Base-by-base conservation (phyloP, 2,329 filamentous ascomycete genomes). In the Fusarium euwallaceae region DNA sequence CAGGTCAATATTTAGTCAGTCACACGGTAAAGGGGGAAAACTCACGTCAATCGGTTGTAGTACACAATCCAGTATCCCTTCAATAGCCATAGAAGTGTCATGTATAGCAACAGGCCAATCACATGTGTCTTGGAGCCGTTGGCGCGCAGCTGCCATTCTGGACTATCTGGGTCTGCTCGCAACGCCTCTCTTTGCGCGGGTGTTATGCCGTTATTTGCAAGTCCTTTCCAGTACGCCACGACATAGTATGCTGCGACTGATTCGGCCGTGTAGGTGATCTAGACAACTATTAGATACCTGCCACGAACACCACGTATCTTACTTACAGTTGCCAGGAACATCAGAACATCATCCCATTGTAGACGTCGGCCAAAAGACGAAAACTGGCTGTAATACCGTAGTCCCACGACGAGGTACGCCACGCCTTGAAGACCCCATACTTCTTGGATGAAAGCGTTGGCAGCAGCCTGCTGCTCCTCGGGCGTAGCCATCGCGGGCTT, bases 311-410 rank as follows among this genome's bases (percentile, higher is more conserved):
- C 32, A 14, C 11, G 6, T 1, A 34, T 12, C 5, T 29, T 6
- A 66, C 56, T 61, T 20, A 61, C 64, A 8, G 64, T 66, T 14
- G 64, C 64, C 27, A 66, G 20, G 14, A 66, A 16, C 64, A 66
- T 66, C 6, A 66, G 64, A 14, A 66, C 2, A 8, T 66, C 64
- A 61, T 66, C 64, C 64, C 64, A 66, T 17, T 66, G 64, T 16
- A 66, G 32, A 2, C 56, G 56, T 11, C 64, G 41, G 2, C 64
- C 64, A n/a, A 61, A 66, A 10, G 56, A 61, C 1, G 64, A 53
- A n/a, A 66, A 53, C 24, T 66, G 64, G 34, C 64, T 66, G 41
- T 66, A 66, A 36, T 66, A 66, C n/a, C 64, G 55, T 12, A 66
- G 56, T 12, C 17, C 64, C 5, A 66, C 64, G 7, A 66, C 64